These are phyloP conservation scores for Ganoderma resinaceum DNA, from an alignment of 1,284 basidiomycete genomes.

Conservation along the genomic window DNA sequence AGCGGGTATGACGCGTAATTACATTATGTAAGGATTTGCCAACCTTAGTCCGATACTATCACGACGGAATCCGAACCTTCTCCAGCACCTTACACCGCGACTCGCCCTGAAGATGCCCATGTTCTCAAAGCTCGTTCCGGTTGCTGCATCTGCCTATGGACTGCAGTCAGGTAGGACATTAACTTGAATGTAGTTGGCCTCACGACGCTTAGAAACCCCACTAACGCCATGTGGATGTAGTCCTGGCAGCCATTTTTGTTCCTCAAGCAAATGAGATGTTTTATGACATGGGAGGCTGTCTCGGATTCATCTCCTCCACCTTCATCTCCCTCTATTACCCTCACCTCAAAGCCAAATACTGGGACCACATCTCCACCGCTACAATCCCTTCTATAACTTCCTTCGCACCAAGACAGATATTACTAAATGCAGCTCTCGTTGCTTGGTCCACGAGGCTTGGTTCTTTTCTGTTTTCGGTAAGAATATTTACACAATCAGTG, in stretches of 20 bases:
- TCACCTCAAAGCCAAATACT: slow-evolving; percentile 54
- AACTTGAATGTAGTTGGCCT: background rate
- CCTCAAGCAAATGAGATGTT: slow-evolving; percentile 63
- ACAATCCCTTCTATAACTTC: slow-evolving; percentile 52
- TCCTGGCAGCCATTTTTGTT: slow-evolving; percentile 60
- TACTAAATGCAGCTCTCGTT: slow-evolving; percentile 58
- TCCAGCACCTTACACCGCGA: background rate
- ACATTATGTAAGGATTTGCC: too few species aligned
- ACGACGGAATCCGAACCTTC: background rate
- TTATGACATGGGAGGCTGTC: slow-evolving; percentile 65
- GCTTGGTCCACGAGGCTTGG: slow-evolving; percentile 74
- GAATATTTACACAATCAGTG: slow-evolving; percentile 20
- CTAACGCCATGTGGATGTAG: slow-evolving; percentile 37
- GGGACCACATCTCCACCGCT: slow-evolving; percentile 43
- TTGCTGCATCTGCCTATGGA: slow-evolving; percentile 44
- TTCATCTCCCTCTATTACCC: slow-evolving; percentile 71
- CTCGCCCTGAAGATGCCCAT: slow-evolving; percentile 39
- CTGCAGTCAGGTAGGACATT: slow-evolving; percentile 45
- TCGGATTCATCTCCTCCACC: slow-evolving; percentile 74
- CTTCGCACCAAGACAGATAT: slow-evolving; percentile 68
- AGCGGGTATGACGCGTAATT: background rate
- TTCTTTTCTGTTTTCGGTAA: slow-evolving; percentile 63
- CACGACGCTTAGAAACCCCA: background rate
- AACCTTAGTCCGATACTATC: background rate
- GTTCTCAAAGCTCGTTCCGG: slow-evolving; percentile 48